Percentiles rank a stretch among this genome's conserved stretches.
Evolutionary conservation across 108 stramenopile genomes (phyloP).

Genomic region (Heterococcus sp.): DNA sequence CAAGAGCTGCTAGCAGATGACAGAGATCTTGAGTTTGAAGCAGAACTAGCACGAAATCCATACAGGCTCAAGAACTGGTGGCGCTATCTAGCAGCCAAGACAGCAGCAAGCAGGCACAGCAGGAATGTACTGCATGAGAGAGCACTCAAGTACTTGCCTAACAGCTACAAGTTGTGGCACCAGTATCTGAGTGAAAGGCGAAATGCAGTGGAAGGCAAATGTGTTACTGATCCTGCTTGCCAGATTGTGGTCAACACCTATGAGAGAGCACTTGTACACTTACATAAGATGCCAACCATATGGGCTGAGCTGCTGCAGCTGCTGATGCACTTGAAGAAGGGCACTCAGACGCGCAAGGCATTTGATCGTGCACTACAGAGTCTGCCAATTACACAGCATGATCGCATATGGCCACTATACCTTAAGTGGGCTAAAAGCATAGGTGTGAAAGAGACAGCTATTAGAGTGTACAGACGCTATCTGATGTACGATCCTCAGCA

Average conservation of each 20-base stretch:
- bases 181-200: no score
- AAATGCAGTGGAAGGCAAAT: no score
- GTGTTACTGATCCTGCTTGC: constrained; percentile 33
- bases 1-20: no score
- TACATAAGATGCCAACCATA: constrained; percentile 84
- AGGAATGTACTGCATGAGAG: no score
- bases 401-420: constrained; percentile 77
- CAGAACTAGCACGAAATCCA: no score
- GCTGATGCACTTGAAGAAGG: constrained; percentile 16
- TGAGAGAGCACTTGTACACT: constrained; percentile 52
- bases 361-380: constrained; percentile 85
- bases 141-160: no score
- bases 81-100: no score
- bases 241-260: constrained; percentile 54
- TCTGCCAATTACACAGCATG: constrained; percentile 75
- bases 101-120: no score
- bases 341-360: constrained; percentile 60
- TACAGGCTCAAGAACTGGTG: no score
- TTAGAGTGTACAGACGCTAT: constrained; percentile 62
- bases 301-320: constrained; percentile 79
- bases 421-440: constrained; percentile 61
- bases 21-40: no score
- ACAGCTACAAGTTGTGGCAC: no score
- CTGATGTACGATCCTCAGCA: constrained; percentile 53
- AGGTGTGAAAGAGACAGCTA: constrained; percentile 49